Evolutionary conservation across 495 filamentous ascomycete genomes (phyloP), one percentile per base, ranked within the genome.

Genomic region (Lindgomyces ingoldianus): DNA sequence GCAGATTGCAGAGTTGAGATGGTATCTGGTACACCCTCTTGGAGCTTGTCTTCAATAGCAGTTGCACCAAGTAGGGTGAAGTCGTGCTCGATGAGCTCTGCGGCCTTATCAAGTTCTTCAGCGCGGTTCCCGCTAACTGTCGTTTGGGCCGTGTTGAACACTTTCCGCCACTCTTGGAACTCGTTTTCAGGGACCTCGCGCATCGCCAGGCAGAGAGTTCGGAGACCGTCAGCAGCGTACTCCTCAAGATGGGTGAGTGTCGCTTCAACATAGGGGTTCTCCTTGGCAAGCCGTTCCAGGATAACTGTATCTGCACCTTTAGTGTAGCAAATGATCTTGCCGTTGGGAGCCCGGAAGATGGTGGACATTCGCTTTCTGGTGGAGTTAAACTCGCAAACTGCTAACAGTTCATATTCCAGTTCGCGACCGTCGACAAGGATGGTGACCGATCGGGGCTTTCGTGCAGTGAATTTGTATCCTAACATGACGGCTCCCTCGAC

Each of bases 301-400:
- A 99, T 98, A 48, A 99, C 95, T 1, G 95, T 99, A 74, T 99
- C 95, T 44, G 95, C 95, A 68, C 95, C 95, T 76, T 99, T 99
- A 77, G 88, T 92, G 73, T 96, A 99, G 64, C 89, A 85, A 39
- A 93, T 82, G 52, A 99, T 85, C 77, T 92, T 96, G 55, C 94
- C 95, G 78, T 99, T 95, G 0, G 95, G 95, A 71, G 94, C 96
- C 25, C 94, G 86, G 79, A 92, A 95, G 65, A 99, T 93, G 8
- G 93, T 90, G 3, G 94, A 97, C 95, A 99, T 99, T 50, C 95
- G 82, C 77, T 99, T 99, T 52, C 95, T 81, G 19, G 95, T 96
- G 1, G 94, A 98, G 77, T 99, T 98, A 81, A 99, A 99, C 75
- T 99, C 95, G 74, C 93, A 96, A 27, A 99, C 92, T 16, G 93